Evolutionary conservation across 345 rosid genomes (phyloP).

Genomic region (Citrus australasica): DNA sequence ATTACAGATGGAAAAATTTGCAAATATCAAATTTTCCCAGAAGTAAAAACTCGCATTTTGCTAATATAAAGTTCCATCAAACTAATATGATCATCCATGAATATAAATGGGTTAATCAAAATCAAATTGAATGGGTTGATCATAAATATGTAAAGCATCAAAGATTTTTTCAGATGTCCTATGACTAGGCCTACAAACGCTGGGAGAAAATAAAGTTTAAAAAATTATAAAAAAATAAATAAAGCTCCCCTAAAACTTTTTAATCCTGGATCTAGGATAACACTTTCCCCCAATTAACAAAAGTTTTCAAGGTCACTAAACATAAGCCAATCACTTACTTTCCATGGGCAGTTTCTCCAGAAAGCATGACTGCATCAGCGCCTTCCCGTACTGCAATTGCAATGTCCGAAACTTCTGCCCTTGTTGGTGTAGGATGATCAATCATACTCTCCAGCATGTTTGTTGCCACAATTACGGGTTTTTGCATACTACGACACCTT

Average conservation of each 20-base stretch:
- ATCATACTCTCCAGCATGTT: conserved; percentile 99
- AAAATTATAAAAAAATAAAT: not conserved
- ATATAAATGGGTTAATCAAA: not conserved
- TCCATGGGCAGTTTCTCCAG: conserved; percentile 99
- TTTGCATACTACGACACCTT: conserved; percentile 82
- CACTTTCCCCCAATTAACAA: not conserved
- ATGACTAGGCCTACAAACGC: not conserved
- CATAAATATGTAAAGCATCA: not conserved
- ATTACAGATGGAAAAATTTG: not conserved
- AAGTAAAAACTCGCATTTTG: not conserved
- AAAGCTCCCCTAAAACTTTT: not conserved
- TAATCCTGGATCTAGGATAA: not conserved
- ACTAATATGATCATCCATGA: not conserved
- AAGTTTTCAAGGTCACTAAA: not conserved
- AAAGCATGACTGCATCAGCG: conserved; percentile 96
- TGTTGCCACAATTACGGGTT: conserved; percentile 94
- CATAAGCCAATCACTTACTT: conserved; percentile 46
- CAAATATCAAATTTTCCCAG: not conserved
- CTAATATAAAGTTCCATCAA: not conserved
- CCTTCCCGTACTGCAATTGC: conserved; percentile 97
- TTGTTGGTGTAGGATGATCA: conserved; percentile 94
- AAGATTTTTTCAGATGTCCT: not conserved
- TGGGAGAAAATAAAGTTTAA: not conserved
- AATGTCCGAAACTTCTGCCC: conserved; percentile 98
- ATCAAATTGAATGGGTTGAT: not conserved